Conservation (phyloP, 257 asterid genomes). For the Catharanthus roseus region DNA sequence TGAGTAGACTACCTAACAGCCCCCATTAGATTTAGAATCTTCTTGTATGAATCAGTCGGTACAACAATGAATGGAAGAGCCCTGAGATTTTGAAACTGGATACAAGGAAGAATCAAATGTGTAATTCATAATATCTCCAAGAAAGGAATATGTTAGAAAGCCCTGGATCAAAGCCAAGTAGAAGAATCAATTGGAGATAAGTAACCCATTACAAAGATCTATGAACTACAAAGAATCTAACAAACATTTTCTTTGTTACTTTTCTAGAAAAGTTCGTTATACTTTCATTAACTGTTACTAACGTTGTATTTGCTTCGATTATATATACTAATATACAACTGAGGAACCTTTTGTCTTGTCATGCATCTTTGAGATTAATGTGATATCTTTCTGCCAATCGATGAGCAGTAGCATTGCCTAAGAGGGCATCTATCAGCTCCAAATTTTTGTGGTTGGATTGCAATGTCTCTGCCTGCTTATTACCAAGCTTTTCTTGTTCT, state of each 20-base stretch:
- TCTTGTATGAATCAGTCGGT: not conserved
- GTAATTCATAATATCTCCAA: not conserved
- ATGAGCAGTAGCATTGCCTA: conserved; percentile 37
- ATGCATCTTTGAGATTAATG: not conserved
- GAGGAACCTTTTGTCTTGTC: not conserved
- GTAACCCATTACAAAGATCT: too few species aligned
- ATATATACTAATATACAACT: too few species aligned
- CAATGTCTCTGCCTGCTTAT: conserved; percentile 38
- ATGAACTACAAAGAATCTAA: too few species aligned
- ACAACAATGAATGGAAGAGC: not conserved
- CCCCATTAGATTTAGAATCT: not conserved
- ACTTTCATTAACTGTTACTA: too few species aligned
- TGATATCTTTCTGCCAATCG: not conserved
- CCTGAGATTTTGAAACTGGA: not conserved
- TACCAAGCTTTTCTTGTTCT: conserved; percentile 50
- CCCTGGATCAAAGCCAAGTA: not conserved
- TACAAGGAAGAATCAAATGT: not conserved
- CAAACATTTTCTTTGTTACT: too few species aligned
- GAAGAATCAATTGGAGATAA: not conserved
- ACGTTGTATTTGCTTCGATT: not conserved
- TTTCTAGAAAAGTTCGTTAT: too few species aligned
- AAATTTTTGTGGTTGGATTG: conserved; percentile 40
- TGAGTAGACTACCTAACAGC: conserved; percentile 47
- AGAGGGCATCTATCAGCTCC: conserved; percentile 33
- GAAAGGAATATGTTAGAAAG: not conserved